These are phyloP conservation scores for Dipteronia sinensis DNA, from an alignment of 345 rosid species.

Conservation along the genomic window DNA sequence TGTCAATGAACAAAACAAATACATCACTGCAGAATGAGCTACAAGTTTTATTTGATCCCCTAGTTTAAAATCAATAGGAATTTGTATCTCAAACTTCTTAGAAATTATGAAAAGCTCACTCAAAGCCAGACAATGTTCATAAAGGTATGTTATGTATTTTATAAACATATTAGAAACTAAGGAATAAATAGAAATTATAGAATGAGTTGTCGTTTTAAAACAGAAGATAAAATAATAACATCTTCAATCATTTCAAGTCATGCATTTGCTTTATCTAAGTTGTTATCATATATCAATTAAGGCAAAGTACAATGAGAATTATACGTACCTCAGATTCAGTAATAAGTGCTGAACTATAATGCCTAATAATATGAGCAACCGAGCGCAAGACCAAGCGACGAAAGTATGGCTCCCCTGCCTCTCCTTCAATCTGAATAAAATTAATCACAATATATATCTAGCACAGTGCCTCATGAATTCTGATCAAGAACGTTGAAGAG, in stretches of 20 bases:
- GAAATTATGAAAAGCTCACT: background rate
- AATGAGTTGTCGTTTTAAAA: too few species aligned
- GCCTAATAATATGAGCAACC: constrained; percentile 92
- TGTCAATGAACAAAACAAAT: background rate
- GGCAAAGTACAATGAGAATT: constrained; percentile 12
- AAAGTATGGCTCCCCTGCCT: constrained; percentile 91
- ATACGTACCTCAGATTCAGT: constrained; percentile 90
- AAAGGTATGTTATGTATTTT: background rate
- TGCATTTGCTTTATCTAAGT: background rate
- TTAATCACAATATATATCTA: constrained; percentile 17
- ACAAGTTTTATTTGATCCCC: background rate
- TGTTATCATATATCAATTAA: background rate
- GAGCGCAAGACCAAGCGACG: constrained; percentile 97
- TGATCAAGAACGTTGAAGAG: background rate
- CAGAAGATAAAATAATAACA: background rate
- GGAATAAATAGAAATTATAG: background rate
- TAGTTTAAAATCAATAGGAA: background rate
- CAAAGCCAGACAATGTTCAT: background rate
- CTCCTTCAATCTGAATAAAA: constrained; percentile 82
- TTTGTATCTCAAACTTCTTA: background rate
- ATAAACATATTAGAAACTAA: constrained; percentile 2
- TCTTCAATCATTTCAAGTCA: background rate
- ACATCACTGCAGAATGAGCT: background rate
- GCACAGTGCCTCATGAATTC: background rate
- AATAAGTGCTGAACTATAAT: constrained; percentile 84